phyloP scores from a whole-genome alignment of 2,329 filamentous ascomycete genomes.

The Cladobotryum protrusum region DNA sequence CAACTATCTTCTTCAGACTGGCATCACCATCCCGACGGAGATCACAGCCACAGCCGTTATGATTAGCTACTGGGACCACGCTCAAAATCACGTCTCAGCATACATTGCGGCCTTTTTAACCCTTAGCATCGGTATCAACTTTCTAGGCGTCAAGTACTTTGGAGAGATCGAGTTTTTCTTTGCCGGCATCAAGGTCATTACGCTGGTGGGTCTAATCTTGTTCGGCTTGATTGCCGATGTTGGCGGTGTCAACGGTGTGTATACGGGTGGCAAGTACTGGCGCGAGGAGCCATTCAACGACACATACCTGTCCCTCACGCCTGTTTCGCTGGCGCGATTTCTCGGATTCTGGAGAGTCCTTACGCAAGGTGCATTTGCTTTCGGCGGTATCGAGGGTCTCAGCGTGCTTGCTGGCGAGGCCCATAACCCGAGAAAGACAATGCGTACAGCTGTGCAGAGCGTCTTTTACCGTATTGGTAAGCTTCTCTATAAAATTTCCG shows the following conservation, averaged over 20 bases:
- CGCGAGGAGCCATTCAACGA: conserved; percentile 30
- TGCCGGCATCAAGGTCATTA: conserved; percentile 37
- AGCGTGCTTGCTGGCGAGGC: conserved; percentile 32
- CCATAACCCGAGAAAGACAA: conserved; percentile 33
- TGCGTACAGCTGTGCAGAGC: conserved; percentile 11
- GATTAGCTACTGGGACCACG: conserved; percentile 18
- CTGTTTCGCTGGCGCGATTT: conserved; percentile 29
- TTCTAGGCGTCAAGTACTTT: conserved; percentile 30
- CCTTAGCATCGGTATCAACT: conserved; percentile 14
- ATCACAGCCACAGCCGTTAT: conserved; percentile 17
- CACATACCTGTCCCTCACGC: conserved; percentile 21
- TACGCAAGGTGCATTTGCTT: conserved; percentile 34
- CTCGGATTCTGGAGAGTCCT: conserved; percentile 34
- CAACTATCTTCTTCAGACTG: conserved; percentile 18
- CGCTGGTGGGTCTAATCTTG: conserved; percentile 33
- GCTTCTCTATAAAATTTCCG: not conserved
- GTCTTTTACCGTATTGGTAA: conserved; percentile 15
- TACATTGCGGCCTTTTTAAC: conserved; percentile 16
- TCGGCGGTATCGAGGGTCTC: conserved; percentile 23
- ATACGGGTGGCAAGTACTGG: conserved; percentile 39
- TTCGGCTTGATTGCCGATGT: conserved; percentile 32
- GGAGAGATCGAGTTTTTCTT: conserved; percentile 45
- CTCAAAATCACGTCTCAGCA: conserved; percentile 5
- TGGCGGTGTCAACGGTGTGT: conserved; percentile 28
- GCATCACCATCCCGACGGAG: conserved; percentile 17